Percentiles rank a stretch among this genome's conserved stretches.
These are phyloP conservation scores for Oryza coarctata DNA, from an alignment of 176 grass and related monocot genomes.

Conservation along the genomic window DNA sequence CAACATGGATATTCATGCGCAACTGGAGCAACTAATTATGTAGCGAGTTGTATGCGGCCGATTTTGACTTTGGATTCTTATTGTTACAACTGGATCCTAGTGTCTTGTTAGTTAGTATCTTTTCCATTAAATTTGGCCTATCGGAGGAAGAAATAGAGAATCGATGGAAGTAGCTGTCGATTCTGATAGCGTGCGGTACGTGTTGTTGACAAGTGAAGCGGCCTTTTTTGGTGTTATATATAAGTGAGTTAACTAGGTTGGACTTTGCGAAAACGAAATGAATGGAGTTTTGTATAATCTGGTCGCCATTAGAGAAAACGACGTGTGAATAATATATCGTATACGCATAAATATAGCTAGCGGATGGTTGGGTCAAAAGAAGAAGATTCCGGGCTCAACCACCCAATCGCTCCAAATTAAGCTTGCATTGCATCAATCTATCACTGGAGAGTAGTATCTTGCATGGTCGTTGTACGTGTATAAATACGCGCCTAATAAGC, in stretches of 20 bases:
- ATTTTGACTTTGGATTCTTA: not conserved
- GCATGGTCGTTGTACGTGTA: no score
- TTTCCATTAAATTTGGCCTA: not conserved
- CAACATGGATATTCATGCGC: not conserved
- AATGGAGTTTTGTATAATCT: not conserved
- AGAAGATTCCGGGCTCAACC: not conserved
- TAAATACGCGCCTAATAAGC: no score
- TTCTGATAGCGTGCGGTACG: not conserved
- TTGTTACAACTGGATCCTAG: not conserved
- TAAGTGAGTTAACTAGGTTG: not conserved
- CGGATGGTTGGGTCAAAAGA: not conserved
- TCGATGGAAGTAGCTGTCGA: not conserved
- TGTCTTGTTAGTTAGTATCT: not conserved
- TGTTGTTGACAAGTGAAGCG: not conserved
- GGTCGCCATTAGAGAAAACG: not conserved
- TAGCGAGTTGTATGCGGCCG: not conserved
- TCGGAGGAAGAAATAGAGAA: not conserved
- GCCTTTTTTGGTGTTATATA: not conserved
- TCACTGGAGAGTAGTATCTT: no score
- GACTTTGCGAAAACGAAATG: not conserved
- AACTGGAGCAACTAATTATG: not conserved
- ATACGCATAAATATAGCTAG: not conserved
- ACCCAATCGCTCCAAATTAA: not conserved
- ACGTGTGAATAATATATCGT: not conserved
- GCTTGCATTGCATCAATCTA: no score